These are phyloP conservation scores for Fusarium sp. DNA, from an alignment of 2,329 filamentous ascomycete species.

Conservation along the genomic window DNA sequence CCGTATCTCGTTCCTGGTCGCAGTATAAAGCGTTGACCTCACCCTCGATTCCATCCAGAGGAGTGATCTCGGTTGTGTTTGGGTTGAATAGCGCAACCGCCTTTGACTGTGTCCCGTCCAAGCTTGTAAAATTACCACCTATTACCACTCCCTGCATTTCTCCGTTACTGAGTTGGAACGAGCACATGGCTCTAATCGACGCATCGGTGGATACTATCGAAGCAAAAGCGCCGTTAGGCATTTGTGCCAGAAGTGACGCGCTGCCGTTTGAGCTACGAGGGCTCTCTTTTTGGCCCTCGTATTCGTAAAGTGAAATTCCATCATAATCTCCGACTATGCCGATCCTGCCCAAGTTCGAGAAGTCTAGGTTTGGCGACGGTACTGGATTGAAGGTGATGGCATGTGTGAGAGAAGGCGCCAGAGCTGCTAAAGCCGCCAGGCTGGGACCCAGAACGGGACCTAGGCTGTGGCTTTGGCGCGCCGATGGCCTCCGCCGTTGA, in stretches of 20 bases:
- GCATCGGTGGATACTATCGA: conserved; percentile 82
- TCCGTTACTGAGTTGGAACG: conserved; percentile 75
- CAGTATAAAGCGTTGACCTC: conserved; percentile 86
- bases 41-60: conserved; percentile 84
- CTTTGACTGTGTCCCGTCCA: conserved; percentile 79
- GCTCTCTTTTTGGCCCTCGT: conserved; percentile 79
- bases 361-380: conserved; percentile 79
- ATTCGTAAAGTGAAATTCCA: conserved; percentile 91
- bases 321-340: conserved; percentile 90
- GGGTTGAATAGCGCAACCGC: conserved; percentile 86
- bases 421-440: conserved; percentile 54
- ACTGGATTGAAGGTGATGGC: conserved; percentile 70
- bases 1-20: conserved; percentile 78
- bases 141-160: conserved; percentile 80
- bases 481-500: conserved; percentile 54
- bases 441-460: conserved; percentile 40
- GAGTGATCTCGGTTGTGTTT: conserved; percentile 73
- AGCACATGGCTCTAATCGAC: conserved; percentile 88
- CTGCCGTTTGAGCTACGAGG: conserved; percentile 78
- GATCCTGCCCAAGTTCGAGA: conserved; percentile 81
- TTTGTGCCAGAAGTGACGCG: conserved; percentile 80
- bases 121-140: conserved; percentile 94
- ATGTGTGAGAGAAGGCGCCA: conserved; percentile 56
- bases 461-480: conserved; percentile 50
- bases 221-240: conserved; percentile 87